Base-by-base conservation (phyloP, 371 early-diverging fungal genomes). In the Syncephalastrum monosporum region DNA sequence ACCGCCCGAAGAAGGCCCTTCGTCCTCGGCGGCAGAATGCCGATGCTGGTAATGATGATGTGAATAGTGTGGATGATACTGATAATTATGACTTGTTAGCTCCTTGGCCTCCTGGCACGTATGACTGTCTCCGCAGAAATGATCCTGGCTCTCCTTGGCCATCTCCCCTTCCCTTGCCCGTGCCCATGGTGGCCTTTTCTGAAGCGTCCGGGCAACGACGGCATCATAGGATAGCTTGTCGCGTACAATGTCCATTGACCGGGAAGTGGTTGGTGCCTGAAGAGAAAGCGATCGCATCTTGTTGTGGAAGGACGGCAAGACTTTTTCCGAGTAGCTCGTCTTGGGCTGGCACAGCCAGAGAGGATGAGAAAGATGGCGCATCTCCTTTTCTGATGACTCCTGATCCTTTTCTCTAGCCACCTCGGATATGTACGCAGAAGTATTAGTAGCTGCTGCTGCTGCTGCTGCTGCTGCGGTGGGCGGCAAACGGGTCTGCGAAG, bases 171-270 rank as follows among this genome's bases (percentile, higher is more conserved):
- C 38, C 38, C 38, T 33, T 33, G 38, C 55, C 17, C 63, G 63
- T 16, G 68, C 62, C 55, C 60, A 57, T 19, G 65, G 68, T 23
- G 65, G 60, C 17, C 57, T 58, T 42, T 54, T 61, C 6, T 57
- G 57, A 33, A 60, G 43, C 13, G 68, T 65, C 19, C 69, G 56
- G 4, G 72, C 61, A 17, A 72, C 72, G 12, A 66, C 57, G 3
- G 72, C 72, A 12, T 72, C 72, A 38, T 72, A 72, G 23, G 65
- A 61, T 10, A 69, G 67, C 33, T 72, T 69, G 45, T 68, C 69
- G 12, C 57, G 56, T 14, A 55, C 66, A 38, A 68, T 50, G 48
- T 68, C 69, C 45, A 53, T 51, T 14, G 56, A 54, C 21, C 38
- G 38, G 2, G 38, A 33, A 10, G 8, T 33, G 38, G 12, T 33